phyloP scores from a whole-genome alignment of 1,284 basidiomycete genomes.

The Boletus austroedulis region DNA sequence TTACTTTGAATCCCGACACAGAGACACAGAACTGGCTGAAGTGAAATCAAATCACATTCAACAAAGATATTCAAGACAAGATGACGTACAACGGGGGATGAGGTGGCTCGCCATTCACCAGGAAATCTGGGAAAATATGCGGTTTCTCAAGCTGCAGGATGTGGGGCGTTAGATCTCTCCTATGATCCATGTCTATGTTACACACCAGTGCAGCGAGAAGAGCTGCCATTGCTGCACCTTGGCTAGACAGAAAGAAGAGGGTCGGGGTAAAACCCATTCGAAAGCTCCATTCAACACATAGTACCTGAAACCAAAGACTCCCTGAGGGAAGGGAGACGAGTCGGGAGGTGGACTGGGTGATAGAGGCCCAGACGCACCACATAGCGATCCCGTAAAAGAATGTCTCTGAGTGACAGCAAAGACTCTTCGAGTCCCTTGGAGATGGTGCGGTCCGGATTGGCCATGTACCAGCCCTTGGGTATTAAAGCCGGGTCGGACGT shows the following conservation, averaged over 20 bases:
- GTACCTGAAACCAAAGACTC: slow-evolving; percentile 80
- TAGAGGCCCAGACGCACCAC: slow-evolving; percentile 44
- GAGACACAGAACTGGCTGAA: slow-evolving; percentile 66
- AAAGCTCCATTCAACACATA: slow-evolving; percentile 4
- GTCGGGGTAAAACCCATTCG: neutral
- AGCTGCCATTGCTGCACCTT: slow-evolving; percentile 80
- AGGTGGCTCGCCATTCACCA: slow-evolving; percentile 60
- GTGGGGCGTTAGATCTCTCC: neutral
- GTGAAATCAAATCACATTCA: neutral
- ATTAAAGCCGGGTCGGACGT: slow-evolving; percentile 57
- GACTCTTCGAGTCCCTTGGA: slow-evolving; percentile 61
- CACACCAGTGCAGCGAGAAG: slow-evolving; percentile 68
- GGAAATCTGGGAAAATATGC: slow-evolving; percentile 59
- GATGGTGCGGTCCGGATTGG: slow-evolving; percentile 48
- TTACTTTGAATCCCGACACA: slow-evolving; percentile 64
- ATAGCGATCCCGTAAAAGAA: slow-evolving; percentile 42
- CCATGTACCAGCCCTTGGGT: slow-evolving; percentile 80
- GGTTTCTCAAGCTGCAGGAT: slow-evolving; percentile 29
- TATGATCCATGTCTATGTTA: neutral
- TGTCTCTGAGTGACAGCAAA: slow-evolving; percentile 30
- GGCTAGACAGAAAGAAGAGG: slow-evolving; percentile 42
- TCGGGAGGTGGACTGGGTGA: neutral
- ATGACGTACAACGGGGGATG: slow-evolving; percentile 64
- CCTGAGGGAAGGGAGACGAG: slow-evolving; percentile 46
- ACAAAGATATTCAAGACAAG: neutral